These are phyloP conservation scores for Rasamsonia emersonii DNA, from an alignment of 2,329 filamentous ascomycete genomes.

Conservation along the genomic window DNA sequence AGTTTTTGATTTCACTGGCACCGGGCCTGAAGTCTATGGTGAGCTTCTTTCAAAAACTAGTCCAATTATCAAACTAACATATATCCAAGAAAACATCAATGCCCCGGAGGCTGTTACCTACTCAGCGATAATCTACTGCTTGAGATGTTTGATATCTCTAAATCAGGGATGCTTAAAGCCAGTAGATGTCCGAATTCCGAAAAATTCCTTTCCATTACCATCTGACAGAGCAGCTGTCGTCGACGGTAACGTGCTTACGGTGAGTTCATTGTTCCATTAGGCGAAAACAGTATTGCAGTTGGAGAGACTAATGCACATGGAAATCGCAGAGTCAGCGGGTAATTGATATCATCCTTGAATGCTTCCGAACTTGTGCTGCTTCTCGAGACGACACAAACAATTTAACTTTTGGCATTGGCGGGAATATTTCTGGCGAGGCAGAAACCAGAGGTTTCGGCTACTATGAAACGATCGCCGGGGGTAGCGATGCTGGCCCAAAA, in stretches of 20 bases:
- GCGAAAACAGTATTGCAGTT: neutral
- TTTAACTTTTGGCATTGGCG: slow-evolving; percentile 67
- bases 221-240: slow-evolving; percentile 66
- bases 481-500: slow-evolving; percentile 60
- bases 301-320: neutral
- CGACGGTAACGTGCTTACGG: slow-evolving; percentile 69
- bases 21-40: slow-evolving; percentile 65
- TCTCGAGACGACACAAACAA: slow-evolving; percentile 72
- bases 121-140: slow-evolving; percentile 72
- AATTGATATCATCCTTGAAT: slow-evolving; percentile 68
- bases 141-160: slow-evolving; percentile 65
- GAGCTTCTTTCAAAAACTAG: slow-evolving; percentile 11
- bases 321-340: slow-evolving; percentile 54
- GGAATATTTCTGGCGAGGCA: slow-evolving; percentile 49
- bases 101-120: slow-evolving; percentile 70
- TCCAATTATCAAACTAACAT: slow-evolving; percentile 1
- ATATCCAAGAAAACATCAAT: slow-evolving; percentile 54
- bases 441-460: slow-evolving; percentile 62
- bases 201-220: slow-evolving; percentile 61
- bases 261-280: slow-evolving; percentile 11
- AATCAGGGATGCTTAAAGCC: slow-evolving; percentile 75
- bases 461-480: slow-evolving; percentile 76
- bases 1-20: slow-evolving; percentile 68
- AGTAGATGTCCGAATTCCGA: slow-evolving; percentile 62
- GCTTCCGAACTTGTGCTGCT: slow-evolving; percentile 67